phyloP scores from a whole-genome alignment of 768 basidiomycete species.

The Kwoniella sp. region DNA sequence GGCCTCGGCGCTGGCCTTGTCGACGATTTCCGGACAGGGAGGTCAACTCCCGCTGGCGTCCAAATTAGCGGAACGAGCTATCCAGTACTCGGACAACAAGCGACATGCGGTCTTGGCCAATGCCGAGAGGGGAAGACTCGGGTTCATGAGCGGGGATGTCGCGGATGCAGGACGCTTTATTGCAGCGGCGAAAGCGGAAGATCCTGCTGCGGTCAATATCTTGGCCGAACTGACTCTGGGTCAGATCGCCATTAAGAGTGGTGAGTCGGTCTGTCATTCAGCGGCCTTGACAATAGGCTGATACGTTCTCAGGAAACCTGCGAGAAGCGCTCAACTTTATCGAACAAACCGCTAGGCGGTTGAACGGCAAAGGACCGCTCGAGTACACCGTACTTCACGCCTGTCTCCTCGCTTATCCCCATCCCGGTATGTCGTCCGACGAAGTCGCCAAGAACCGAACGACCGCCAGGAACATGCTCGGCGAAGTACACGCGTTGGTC shows the following conservation, averaged over 20 bases:
- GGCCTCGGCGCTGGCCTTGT: conserved; percentile 39
- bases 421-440: conserved; percentile 70
- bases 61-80: conserved; percentile 87
- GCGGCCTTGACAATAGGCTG: not conserved
- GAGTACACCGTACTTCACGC: conserved; percentile 88
- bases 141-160: conserved; percentile 64
- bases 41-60: conserved; percentile 59
- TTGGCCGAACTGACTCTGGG: conserved; percentile 75
- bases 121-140: conserved; percentile 82
- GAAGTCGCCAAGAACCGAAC: conserved; percentile 68
- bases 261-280: conserved; percentile 52
- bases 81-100: conserved; percentile 80
- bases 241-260: conserved; percentile 77
- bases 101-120: conserved; percentile 62
- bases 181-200: conserved; percentile 58
- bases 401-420: conserved; percentile 74
- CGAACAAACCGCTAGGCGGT: conserved; percentile 44
- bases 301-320: conserved; percentile 31
- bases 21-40: conserved; percentile 27
- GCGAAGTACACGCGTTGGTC: conserved; percentile 51
- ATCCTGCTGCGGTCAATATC: conserved; percentile 63
- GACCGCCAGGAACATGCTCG: conserved; percentile 75
- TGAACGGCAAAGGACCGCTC: conserved; percentile 55
- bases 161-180: conserved; percentile 68
- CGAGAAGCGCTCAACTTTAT: conserved; percentile 50